A percentile compares a stretch with the other conserved stretches of the same genome.
Conservation (phyloP, 306 rosid species). For the Pterocarpus santalinus region DNA sequence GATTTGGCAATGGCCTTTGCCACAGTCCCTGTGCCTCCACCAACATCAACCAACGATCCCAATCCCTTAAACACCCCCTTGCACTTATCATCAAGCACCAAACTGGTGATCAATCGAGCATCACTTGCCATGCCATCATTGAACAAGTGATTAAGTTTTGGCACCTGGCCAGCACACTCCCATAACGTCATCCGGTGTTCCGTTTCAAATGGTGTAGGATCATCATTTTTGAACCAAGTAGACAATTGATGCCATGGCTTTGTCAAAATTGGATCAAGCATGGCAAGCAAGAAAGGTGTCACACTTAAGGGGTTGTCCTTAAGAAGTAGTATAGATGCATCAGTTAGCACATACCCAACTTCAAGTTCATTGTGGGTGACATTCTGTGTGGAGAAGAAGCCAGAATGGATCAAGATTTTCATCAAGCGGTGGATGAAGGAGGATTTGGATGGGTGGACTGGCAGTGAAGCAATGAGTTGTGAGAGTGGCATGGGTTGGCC, state of each 20-base stretch:
- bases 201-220: background rate
- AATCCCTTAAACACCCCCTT: background rate
- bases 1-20: conserved; percentile 25
- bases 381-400: conserved; percentile 11
- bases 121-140: conserved; percentile 33
- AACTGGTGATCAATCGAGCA: background rate
- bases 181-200: background rate
- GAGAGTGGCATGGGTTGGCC: conserved; percentile 45
- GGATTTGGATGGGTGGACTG: conserved; percentile 23
- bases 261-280: conserved; percentile 7
- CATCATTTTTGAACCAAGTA: conserved; percentile 21
- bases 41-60: conserved; percentile 43
- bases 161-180: background rate
- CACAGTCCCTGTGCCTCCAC: conserved; percentile 30
- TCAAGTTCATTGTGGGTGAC: background rate
- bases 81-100: conserved; percentile 38
- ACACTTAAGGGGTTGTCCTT: conserved; percentile 2
- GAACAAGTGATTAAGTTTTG: background rate
- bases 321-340: conserved; percentile 15
- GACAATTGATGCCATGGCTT: conserved; percentile 21
- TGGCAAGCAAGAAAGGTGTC: background rate
- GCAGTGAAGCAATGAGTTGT: conserved; percentile 38
- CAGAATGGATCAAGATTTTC: conserved; percentile 40
- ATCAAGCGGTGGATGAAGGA: background rate
- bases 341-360: conserved; percentile 5